These are phyloP conservation scores for Aspergillus brunneoviolaceus DNA, from an alignment of 2,329 filamentous ascomycete genomes.

Conservation along the genomic window DNA sequence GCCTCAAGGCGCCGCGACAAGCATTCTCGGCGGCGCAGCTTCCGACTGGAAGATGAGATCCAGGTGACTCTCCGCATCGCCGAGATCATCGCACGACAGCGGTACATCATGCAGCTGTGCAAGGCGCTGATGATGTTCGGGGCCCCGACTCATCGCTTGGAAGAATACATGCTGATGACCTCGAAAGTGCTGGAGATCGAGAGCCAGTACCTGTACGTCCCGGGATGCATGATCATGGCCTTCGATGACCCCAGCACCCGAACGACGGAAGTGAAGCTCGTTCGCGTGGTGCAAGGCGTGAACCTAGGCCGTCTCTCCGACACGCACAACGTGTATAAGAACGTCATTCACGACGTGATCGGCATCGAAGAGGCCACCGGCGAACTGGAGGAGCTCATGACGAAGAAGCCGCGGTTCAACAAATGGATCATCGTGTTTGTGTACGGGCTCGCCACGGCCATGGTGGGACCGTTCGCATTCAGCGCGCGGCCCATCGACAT, in stretches of 20 bases:
- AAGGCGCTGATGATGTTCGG: conserved; percentile 84
- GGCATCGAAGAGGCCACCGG: conserved; percentile 47
- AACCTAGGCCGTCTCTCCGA: conserved; percentile 45
- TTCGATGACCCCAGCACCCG: conserved; percentile 60
- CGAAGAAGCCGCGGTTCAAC: conserved; percentile 56
- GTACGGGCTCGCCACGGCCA: conserved; percentile 73
- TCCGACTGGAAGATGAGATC: conserved; percentile 49
- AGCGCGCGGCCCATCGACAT: conserved; percentile 72
- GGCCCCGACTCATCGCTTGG: conserved; percentile 83
- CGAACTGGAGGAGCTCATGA: conserved; percentile 55
- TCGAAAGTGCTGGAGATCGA: conserved; percentile 82
- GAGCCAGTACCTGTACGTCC: conserved; percentile 82
- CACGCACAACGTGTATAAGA: conserved; percentile 50
- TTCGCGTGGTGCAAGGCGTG: conserved; percentile 44
- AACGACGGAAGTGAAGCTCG: conserved; percentile 49
- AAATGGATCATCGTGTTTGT: conserved; percentile 59
- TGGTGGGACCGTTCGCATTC: conserved; percentile 78
- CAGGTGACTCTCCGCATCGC: conserved; percentile 62
- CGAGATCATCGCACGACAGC: conserved; percentile 72
- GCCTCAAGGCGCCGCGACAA: conserved; percentile 28
- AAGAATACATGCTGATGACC: conserved; percentile 86
- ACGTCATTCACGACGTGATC: conserved; percentile 48
- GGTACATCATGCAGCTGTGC: conserved; percentile 81
- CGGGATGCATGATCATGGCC: conserved; percentile 53
- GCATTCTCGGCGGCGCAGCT: conserved; percentile 14